A percentile compares a stretch with the other conserved stretches of the same genome.
These are phyloP conservation scores for Saturnispora serradocipensis DNA, from an alignment of 805 yeast genomes.

Conservation along the genomic window DNA sequence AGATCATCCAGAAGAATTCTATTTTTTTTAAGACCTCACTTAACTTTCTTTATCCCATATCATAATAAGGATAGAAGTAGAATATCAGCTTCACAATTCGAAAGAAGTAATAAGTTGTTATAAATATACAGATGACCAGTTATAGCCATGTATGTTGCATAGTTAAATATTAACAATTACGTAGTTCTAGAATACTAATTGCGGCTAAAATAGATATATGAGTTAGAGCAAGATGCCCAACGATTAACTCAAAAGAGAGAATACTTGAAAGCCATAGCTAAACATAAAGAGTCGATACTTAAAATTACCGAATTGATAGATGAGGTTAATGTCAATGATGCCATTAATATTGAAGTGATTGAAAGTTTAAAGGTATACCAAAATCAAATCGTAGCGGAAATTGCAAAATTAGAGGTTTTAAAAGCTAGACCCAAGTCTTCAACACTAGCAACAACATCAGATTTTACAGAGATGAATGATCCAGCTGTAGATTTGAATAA, in stretches of 20 bases:
- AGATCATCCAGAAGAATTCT: neutral
- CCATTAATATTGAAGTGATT: neutral
- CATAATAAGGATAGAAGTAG: neutral
- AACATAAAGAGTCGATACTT: slow-evolving; percentile 31
- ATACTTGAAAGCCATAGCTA: slow-evolving; percentile 30
- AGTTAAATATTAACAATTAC: slow-evolving; percentile 1
- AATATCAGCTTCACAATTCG: neutral
- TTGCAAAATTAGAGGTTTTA: slow-evolving; percentile 15
- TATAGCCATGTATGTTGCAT: neutral
- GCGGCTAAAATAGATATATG: slow-evolving; percentile 33
- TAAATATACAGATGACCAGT: neutral
- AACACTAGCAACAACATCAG: neutral
- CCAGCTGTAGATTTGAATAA: too few species aligned
- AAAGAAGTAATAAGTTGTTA: too few species aligned
- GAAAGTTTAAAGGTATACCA: neutral
- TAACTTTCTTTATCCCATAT: neutral
- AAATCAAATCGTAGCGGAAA: slow-evolving; percentile 19
- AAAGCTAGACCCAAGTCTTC: neutral
- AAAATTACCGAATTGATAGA: slow-evolving; percentile 22
- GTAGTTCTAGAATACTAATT: slow-evolving; percentile 5
- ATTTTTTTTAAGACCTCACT: neutral
- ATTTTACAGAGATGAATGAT: neutral
- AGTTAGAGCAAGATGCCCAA: slow-evolving; percentile 46
- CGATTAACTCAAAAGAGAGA: slow-evolving; percentile 35
- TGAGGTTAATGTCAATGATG: slow-evolving; percentile 1